Base-by-base conservation (phyloP, 2,329 filamentous ascomycete genomes). In the Diaporthe sp. region DNA sequence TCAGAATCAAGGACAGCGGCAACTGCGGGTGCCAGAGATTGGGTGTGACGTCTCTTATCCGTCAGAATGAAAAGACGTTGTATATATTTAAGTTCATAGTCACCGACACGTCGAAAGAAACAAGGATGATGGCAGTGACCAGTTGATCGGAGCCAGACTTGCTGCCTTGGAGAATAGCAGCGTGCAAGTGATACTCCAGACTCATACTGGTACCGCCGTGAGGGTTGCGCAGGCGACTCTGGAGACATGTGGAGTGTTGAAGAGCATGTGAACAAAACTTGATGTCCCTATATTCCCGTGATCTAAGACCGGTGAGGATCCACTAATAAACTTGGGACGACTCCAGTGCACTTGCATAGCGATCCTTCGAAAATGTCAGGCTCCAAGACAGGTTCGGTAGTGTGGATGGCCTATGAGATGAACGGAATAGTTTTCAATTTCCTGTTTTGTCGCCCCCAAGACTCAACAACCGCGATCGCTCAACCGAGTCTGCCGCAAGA, bases 271-370 rank as follows among this genome's bases (percentile, higher is more conserved):
- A 54, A 38, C 33, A 25, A 30, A 38, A 68, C 22, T 15, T 28
- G 4, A 68, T 54, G 15, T 40, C 47, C 47, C 61, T 67, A 52
- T 67, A 38, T 25, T 25, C 13, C 61, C 4, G 8, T 38, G 13
- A 9, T 38, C n/a, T 52, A 67, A 67, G 45, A 67, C 64, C 64
- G 64, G 64, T 52, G 45, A 67, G 47, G 22, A 54, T 17, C 15
- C 22, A 28, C 12, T 19, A 10, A 28, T 19, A 10, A 28, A 28
- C 45, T 52, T 52, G n/a, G 45, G 33, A 67, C 45, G 22, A 47
- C 22, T 17, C 33, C 2, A 8, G 19, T n/a, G 19, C 45, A 38
- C 28, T 52, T 33, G 40, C 60, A 33, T 30, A n/a, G 40, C 5
- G 28, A 50, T 67, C 42, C 42, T 50, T 52, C 45, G 30, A 52